phyloP scores from a whole-genome alignment of 768 basidiomycete genomes.

The Boletus sp. region DNA sequence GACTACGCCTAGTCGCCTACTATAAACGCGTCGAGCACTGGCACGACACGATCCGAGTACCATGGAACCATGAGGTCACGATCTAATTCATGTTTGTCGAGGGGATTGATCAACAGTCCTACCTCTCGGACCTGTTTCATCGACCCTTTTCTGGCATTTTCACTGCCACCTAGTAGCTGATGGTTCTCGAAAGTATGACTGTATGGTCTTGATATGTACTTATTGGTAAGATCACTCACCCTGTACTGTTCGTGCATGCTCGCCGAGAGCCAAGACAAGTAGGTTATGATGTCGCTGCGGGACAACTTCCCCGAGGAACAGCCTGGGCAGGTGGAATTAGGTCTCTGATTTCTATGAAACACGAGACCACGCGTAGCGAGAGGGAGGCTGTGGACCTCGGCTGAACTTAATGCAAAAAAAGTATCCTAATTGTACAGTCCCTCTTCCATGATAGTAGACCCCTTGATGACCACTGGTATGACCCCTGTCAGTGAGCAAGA shows the following conservation, averaged over 20 bases:
- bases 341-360: background rate
- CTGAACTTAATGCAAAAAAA: background rate
- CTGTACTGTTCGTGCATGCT: background rate
- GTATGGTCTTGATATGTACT: too few species aligned
- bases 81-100: too few species aligned
- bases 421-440: background rate
- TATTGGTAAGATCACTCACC: too few species aligned
- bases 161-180: too few species aligned
- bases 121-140: too few species aligned
- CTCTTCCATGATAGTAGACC: background rate
- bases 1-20: too few species aligned
- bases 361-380: background rate
- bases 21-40: too few species aligned
- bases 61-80: too few species aligned
- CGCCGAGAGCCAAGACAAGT: background rate
- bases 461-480: constrained; percentile 11
- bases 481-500: background rate
- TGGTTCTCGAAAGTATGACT: too few species aligned
- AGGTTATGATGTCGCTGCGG: background rate
- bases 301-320: background rate
- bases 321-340: background rate
- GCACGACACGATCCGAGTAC: too few species aligned
- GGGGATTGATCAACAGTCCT: too few species aligned
- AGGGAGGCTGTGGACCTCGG: background rate
- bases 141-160: too few species aligned